Evolutionary conservation across 331 rosid genomes (phyloP).

Genomic region (Malus hybrid): DNA sequence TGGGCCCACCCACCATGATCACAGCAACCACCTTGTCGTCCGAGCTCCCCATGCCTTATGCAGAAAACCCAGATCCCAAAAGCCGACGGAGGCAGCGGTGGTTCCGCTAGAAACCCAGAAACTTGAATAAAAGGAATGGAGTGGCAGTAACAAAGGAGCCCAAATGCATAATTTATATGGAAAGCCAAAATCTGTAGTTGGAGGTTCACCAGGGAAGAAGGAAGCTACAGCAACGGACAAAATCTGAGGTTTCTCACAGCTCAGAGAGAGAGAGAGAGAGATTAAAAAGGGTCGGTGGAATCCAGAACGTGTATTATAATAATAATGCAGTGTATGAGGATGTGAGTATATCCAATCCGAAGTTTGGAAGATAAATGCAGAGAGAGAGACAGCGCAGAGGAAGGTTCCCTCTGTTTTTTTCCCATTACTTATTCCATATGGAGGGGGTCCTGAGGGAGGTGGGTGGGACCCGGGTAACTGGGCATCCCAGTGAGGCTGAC

Average conservation of each 20-base stretch:
- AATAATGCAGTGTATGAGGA: not conserved
- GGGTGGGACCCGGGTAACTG: too few species aligned
- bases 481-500: too few species aligned
- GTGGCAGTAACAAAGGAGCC: conserved; percentile 1
- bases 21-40: conserved; percentile 82
- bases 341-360: too few species aligned
- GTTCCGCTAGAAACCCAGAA: not conserved
- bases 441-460: too few species aligned
- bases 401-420: conserved; percentile 23
- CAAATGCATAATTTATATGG: conserved; percentile 8
- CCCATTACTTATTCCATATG: not conserved
- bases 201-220: not conserved
- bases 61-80: conserved; percentile 42
- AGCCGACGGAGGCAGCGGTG: not conserved
- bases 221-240: not conserved
- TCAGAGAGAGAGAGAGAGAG: not conserved
- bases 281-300: not conserved
- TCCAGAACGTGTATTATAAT: not conserved
- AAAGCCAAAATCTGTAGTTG: not conserved
- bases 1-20: conserved; percentile 98
- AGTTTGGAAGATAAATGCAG: not conserved
- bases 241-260: not conserved
- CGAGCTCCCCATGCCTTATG: conserved; percentile 44
- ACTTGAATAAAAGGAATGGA: not conserved
- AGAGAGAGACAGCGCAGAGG: not conserved